Percentiles rank a stretch among this genome's conserved stretches.
Evolutionary conservation across 176 grass and related monocot genomes (phyloP).

Genomic region (Raddia distichophylla): DNA sequence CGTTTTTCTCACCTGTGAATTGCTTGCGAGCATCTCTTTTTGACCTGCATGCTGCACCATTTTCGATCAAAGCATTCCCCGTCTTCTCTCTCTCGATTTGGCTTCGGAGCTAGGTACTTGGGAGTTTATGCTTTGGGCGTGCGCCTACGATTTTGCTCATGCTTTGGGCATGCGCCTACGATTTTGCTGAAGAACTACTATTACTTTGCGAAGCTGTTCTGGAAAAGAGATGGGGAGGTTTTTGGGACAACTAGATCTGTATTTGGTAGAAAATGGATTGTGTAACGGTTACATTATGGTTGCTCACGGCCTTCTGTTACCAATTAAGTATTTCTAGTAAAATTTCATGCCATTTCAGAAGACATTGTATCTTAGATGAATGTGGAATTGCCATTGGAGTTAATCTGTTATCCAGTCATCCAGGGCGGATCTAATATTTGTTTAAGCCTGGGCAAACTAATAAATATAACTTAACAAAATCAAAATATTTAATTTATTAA

Average conservation of each 20-base stretch:
- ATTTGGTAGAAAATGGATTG: background rate
- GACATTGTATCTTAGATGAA: background rate
- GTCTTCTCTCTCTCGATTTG: background rate
- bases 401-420: slow-evolving; percentile 3
- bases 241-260: background rate
- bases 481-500: no score
- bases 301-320: background rate
- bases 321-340: background rate
- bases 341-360: slow-evolving; percentile 17
- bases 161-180: background rate
- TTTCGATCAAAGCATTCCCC: slow-evolving; percentile 19
- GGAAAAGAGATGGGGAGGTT: background rate
- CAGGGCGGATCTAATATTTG: no score
- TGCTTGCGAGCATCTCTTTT: background rate
- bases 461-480: no score
- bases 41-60: background rate
- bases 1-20: background rate
- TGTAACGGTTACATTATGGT: background rate
- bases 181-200: background rate
- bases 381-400: background rate
- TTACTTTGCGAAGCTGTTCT: background rate
- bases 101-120: background rate
- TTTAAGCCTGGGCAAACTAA: no score
- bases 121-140: background rate
- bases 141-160: background rate